Evolutionary conservation across 2,329 filamentous ascomycete species (phyloP).

Genomic region (Colletotrichum destructivum): DNA sequence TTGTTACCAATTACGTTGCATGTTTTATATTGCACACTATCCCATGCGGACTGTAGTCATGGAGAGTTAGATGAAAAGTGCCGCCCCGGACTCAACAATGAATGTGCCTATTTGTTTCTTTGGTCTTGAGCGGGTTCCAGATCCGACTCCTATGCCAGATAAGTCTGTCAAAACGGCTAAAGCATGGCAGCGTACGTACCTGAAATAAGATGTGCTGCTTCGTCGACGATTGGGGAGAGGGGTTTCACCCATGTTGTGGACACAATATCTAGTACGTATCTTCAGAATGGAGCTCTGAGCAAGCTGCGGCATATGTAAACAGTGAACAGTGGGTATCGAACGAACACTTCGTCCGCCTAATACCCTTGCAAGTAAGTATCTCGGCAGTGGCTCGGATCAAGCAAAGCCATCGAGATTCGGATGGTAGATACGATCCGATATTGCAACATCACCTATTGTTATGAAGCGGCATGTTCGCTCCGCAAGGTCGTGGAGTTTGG

Average conservation of each 20-base stretch:
- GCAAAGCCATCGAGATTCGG: slow-evolving; percentile 24
- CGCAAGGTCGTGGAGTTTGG: background rate
- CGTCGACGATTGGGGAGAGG: too few relatives aligned
- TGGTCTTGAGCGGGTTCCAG: slow-evolving; percentile 17
- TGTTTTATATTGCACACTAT: background rate
- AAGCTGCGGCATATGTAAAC: background rate
- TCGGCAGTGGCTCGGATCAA: slow-evolving; percentile 28
- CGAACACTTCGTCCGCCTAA: slow-evolving; percentile 18
- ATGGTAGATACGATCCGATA: background rate
- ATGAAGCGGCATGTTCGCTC: slow-evolving; percentile 2
- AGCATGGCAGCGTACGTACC: background rate
- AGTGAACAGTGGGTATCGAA: background rate
- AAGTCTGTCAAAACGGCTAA: background rate
- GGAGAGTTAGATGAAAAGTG: background rate
- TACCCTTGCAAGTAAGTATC: background rate
- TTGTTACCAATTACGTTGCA: too few relatives aligned
- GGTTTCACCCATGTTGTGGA: background rate
- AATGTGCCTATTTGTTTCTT: slow-evolving; percentile 5
- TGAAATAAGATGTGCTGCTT: background rate
- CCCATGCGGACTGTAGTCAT: background rate
- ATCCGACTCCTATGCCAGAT: slow-evolving; percentile 6
- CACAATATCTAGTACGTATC: background rate
- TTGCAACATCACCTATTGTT: background rate
- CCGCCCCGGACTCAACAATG: background rate
- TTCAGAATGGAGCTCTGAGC: background rate